A percentile compares a stretch with the other conserved stretches of the same genome.
phyloP scores from a whole-genome alignment of 2,329 filamentous ascomycete species.

The Colletotrichum theobromicola region DNA sequence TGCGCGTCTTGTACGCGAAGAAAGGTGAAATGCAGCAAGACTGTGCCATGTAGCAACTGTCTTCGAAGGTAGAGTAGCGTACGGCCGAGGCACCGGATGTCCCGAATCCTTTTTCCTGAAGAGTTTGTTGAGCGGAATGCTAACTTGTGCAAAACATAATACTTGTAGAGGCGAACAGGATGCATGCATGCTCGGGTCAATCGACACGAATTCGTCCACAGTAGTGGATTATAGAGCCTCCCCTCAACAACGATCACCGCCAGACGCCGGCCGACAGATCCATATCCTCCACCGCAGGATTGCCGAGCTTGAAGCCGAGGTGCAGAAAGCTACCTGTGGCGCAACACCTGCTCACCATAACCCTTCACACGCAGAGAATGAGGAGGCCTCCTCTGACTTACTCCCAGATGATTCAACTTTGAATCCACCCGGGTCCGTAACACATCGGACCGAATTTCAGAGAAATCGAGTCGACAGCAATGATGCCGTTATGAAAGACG shows the following conservation, averaged over 20 bases:
- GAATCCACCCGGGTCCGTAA: background rate
- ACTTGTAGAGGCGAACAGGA: background rate
- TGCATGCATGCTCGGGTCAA: background rate
- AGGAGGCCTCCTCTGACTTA: background rate
- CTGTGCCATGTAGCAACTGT: constrained; percentile 28
- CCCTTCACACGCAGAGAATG: background rate
- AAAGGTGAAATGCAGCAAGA: constrained; percentile 30
- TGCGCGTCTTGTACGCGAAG: constrained; percentile 26
- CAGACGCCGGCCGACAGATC: background rate
- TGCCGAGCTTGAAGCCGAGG: background rate
- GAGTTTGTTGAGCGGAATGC: background rate
- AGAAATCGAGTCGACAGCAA: background rate
- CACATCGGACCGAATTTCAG: background rate
- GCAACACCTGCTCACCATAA: background rate
- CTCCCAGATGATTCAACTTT: background rate
- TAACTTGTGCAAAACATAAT: background rate
- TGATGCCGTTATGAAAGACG: constrained; percentile 39
- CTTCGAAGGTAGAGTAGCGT: constrained; percentile 18
- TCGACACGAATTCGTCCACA: background rate
- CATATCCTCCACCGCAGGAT: background rate
- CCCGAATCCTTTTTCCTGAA: background rate
- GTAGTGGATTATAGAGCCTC: background rate
- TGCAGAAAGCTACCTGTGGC: background rate
- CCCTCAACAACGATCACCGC: background rate
- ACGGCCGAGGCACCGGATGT: background rate